These are phyloP conservation scores for Arctium lappa DNA, from an alignment of 129 eudicot genomes.

Conservation along the genomic window DNA sequence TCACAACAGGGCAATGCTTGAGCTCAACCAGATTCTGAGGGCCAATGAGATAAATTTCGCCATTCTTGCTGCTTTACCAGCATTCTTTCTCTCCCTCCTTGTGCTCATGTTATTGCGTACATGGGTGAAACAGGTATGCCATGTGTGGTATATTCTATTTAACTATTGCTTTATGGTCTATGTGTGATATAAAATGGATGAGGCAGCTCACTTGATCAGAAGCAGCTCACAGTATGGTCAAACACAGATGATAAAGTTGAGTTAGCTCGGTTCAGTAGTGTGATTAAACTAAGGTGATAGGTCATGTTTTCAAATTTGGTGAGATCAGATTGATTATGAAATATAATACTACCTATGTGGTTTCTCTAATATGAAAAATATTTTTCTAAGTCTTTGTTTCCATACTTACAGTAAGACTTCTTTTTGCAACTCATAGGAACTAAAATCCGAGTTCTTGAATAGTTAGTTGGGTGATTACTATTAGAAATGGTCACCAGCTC, in stretches of 20 bases:
- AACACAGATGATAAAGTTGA: not conserved
- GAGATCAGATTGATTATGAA: not conserved
- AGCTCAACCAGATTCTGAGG: constrained; percentile 89
- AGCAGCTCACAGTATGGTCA: not conserved
- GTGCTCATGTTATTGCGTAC: constrained; percentile 77
- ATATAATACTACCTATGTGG: not conserved
- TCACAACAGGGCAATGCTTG: constrained; percentile 89
- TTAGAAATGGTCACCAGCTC: not conserved
- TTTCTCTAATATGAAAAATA: not conserved
- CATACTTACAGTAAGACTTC: not conserved
- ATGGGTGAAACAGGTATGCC: constrained; percentile 75
- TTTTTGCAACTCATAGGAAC: not conserved
- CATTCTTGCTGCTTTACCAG: constrained; percentile 94
- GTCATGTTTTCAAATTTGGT: not conserved
- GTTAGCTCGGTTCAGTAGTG: not conserved
- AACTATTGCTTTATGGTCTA: not conserved
- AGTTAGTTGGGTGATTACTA: not conserved
- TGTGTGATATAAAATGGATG: not conserved
- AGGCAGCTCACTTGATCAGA: too few relatives aligned
- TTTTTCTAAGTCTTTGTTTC: not conserved
- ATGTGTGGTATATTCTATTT: not conserved
- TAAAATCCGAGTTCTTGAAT: not conserved
- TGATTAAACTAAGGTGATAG: not conserved
- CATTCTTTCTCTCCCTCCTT: constrained; percentile 67
- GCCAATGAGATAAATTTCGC: constrained; percentile 99